Base-by-base conservation (phyloP, 179 eudicot species). In the Gypsophila paniculata region DNA sequence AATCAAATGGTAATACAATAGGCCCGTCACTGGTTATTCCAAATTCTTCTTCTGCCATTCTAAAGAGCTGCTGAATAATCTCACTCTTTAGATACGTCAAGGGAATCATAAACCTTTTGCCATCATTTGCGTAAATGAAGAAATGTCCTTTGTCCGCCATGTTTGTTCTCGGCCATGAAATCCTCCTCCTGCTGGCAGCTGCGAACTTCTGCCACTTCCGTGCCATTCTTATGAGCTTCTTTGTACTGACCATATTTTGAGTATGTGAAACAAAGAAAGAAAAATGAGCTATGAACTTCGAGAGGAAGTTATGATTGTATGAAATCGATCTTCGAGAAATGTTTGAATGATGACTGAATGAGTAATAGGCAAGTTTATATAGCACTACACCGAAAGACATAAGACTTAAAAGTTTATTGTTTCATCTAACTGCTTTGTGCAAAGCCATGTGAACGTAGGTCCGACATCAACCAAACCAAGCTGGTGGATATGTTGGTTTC, bases 111-210 rank as follows among this genome's bases (percentile, higher is more conserved):
- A 70, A 69, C 19, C 46, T 51, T 46, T 44, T 75, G 38, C 52
- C 53, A 26, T 76, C 75, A 39, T 61, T 55, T 2, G 79, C 8
- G 32, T 75, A 61, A 14, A 75, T 21, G 12, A 49, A 68, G 42
- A 75, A 68, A 18, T 74, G 73, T 21, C 77, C 77, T 64, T 68
- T 68, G 5, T 60, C 61, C 12, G 61, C 32, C 61, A 57, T 29
- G 4, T 46, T 46, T 57, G 63, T 14, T 59, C 63, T 59, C n/a
- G 63, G 63, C 63, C 63, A 59, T 25, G 68, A 64, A 64, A 64
- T 19, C 68, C 51, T 9, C 68, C 19, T 64, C 21, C 68, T 64
- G 39, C 21, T 60, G 8, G 65, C 65, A 60, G 39, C 39, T 26
- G 65, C 65, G 15, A 60, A 3, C 42, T 60, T 29, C 12, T 60